Conservation (phyloP, 345 rosid genomes). For the Linum trigynum region DNA sequence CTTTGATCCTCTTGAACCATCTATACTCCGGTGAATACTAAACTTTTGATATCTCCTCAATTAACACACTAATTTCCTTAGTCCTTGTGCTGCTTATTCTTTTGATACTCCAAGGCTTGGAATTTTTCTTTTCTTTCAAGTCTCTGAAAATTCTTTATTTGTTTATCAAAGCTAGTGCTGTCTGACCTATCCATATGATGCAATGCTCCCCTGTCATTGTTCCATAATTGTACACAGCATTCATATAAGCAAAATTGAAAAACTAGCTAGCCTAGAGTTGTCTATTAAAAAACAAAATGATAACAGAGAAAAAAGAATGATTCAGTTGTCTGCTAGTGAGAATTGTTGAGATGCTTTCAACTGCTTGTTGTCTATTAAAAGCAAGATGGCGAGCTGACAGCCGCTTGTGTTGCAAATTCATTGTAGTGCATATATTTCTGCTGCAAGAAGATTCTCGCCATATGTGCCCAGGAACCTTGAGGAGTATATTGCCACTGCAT, state of each 20-base stretch:
- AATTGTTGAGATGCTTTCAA: neutral
- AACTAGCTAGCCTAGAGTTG: too few relatives aligned
- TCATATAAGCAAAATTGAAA: too few relatives aligned
- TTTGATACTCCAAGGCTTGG: too few relatives aligned
- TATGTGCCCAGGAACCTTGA: conserved; percentile 75
- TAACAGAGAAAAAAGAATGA: too few relatives aligned
- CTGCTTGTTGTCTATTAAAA: too few relatives aligned
- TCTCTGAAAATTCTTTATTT: neutral
- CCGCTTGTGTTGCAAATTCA: conserved; percentile 10
- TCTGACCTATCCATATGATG: neutral
- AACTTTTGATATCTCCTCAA: neutral
- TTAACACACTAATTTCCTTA: neutral
- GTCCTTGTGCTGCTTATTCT: too few relatives aligned
- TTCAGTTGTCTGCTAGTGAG: neutral
- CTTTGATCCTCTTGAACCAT: conserved; percentile 77
- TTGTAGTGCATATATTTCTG: conserved; percentile 80
- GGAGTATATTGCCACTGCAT: conserved; percentile 88
- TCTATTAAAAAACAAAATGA: too few relatives aligned
- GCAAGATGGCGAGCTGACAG: too few relatives aligned
- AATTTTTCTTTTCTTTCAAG: too few relatives aligned
- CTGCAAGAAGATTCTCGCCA: conserved; percentile 85
- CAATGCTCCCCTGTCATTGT: too few relatives aligned
- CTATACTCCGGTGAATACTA: conserved; percentile 59
- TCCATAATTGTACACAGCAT: too few relatives aligned
- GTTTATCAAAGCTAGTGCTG: neutral